Evolutionary conservation across 2,329 filamentous ascomycete species (phyloP).

Genomic region (Fusarium sp.): DNA sequence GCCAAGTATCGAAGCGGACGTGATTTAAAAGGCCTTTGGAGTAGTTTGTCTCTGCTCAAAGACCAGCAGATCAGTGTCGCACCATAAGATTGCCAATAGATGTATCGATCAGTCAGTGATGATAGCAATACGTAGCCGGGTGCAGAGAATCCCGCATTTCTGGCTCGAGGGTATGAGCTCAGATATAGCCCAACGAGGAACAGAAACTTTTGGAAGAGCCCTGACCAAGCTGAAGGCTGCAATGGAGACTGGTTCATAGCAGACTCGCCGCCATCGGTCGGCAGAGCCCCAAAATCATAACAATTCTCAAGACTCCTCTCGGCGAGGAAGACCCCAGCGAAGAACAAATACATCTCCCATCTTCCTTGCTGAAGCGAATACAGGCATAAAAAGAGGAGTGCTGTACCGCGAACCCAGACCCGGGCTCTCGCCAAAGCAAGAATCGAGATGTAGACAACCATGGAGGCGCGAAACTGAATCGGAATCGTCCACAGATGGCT

Average conservation of each 20-base stretch:
- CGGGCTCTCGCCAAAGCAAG: background rate
- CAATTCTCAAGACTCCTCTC: background rate
- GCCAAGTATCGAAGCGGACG: background rate
- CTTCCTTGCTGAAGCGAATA: background rate
- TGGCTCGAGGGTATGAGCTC: background rate
- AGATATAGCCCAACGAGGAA: background rate
- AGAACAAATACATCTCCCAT: background rate
- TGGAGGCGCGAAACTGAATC: background rate
- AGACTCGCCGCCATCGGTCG: background rate
- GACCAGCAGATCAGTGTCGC: background rate
- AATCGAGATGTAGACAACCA: background rate
- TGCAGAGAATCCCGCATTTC: background rate
- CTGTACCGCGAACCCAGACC: background rate
- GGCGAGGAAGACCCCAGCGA: background rate
- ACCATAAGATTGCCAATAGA: background rate
- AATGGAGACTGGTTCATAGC: fast-evolving
- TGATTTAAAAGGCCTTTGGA: background rate
- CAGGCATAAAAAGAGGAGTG: fast-evolving
- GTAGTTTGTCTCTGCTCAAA: background rate
- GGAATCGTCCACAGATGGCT: background rate
- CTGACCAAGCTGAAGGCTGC: fast-evolving
- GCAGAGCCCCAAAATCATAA: fast-evolving
- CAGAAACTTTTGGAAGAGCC: fast-evolving
- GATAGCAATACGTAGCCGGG: background rate
- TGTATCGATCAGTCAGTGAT: background rate